A percentile compares a stretch with the other conserved stretches of the same genome.
These are phyloP conservation scores for Chlamydomonas sp. DNA, from an alignment of 139 green algal species.

Conservation along the genomic window DNA sequence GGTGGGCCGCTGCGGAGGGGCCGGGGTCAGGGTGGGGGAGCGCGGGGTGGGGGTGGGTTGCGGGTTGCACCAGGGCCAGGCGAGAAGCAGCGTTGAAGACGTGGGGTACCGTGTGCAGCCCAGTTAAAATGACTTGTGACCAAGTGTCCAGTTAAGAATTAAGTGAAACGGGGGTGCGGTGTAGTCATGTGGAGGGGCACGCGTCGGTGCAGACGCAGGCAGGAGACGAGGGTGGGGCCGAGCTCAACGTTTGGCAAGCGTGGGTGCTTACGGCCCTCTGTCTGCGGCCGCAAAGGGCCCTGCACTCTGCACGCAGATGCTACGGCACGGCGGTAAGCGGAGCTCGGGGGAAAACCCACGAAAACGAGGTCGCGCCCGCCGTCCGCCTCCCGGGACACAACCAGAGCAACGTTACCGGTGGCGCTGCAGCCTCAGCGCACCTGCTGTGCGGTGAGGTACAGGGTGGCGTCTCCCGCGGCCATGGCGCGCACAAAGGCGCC, in stretches of 20 bases:
- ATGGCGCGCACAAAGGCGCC: conserved; percentile 58
- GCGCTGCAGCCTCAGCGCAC: conserved; percentile 19
- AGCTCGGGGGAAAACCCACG: background rate
- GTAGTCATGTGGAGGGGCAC: too few species aligned
- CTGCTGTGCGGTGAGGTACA: conserved; percentile 85
- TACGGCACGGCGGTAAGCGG: background rate
- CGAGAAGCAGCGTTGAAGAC: background rate
- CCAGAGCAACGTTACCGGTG: background rate
- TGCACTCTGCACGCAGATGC: background rate
- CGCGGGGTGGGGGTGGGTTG: background rate
- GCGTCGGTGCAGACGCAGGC: too few species aligned
- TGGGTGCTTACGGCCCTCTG: too few species aligned
- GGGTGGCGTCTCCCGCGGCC: conserved; percentile 53
- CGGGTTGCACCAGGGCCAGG: background rate
- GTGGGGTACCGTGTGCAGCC: background rate
- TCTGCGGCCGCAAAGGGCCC: too few species aligned
- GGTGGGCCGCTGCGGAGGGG: conserved; percentile 46
- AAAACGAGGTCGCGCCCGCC: too few species aligned
- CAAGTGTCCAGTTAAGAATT: background rate
- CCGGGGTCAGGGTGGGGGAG: background rate
- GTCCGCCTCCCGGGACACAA: too few species aligned
- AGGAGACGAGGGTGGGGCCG: too few species aligned
- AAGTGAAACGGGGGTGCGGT: background rate
- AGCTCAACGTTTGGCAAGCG: too few species aligned
- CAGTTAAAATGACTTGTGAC: background rate